A percentile compares a stretch with the other conserved stretches of the same genome.
Evolutionary conservation across 441 rosid species (phyloP).

Genomic region (Populus hybrid): DNA sequence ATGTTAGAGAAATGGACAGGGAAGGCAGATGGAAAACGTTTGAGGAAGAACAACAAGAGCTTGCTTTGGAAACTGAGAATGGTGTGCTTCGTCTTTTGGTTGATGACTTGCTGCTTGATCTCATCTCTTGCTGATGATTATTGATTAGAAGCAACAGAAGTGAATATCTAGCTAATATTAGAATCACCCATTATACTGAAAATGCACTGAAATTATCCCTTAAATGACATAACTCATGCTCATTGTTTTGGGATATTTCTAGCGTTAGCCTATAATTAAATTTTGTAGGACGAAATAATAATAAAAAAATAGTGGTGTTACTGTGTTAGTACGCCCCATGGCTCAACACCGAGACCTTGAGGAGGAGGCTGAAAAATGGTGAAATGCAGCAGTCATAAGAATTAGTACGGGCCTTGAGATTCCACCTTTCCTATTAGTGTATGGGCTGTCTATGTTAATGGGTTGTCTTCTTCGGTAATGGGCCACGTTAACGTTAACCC

Average conservation of each 20-base stretch:
- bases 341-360: not conserved
- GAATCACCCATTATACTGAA: too few relatives aligned
- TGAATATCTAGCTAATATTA: too few relatives aligned
- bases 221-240: constrained; percentile 7
- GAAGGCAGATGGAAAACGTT: constrained; percentile 41
- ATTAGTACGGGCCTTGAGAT: not conserved
- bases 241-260: not conserved
- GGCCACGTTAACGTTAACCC: too few relatives aligned
- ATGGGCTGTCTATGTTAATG: too few relatives aligned
- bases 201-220: not conserved
- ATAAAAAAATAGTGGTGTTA: too few relatives aligned
- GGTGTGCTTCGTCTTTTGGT: constrained; percentile 34
- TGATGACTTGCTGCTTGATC: constrained; percentile 43
- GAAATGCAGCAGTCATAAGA: not conserved
- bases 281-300: not conserved
- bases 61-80: constrained; percentile 40
- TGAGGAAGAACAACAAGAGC: constrained; percentile 38
- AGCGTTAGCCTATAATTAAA: not conserved
- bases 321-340: not conserved
- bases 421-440: not conserved
- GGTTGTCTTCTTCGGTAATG: too few relatives aligned
- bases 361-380: not conserved
- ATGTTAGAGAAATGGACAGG: constrained; percentile 40
- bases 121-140: constrained; percentile 1
- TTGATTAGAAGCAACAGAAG: not conserved